These are phyloP conservation scores for Aspergillus cristatus DNA, from an alignment of 495 filamentous ascomycete species.

Conservation along the genomic window DNA sequence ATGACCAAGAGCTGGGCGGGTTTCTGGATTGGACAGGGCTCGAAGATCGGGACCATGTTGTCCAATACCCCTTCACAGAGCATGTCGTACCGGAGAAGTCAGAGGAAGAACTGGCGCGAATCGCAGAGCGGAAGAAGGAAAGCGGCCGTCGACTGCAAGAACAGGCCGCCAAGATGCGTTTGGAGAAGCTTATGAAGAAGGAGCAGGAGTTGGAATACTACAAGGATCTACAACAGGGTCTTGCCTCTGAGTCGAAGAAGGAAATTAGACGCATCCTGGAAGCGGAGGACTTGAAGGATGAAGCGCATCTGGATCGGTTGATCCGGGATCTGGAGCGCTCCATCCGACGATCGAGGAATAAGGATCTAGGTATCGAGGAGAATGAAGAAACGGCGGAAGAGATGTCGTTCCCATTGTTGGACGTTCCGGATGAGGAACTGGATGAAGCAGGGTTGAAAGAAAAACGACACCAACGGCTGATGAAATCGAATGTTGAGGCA, in stretches of 20 bases:
- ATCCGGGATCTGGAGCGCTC: conserved; percentile 83
- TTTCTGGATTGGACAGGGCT: conserved; percentile 83
- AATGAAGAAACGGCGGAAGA: conserved; percentile 65
- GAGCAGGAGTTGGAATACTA: conserved; percentile 94
- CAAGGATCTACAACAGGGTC: conserved; percentile 61
- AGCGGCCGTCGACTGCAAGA: conserved; percentile 86
- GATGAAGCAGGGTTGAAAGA: conserved; percentile 84
- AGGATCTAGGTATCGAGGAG: conserved; percentile 79
- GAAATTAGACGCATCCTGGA: conserved; percentile 79
- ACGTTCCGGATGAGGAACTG: conserved; percentile 82
- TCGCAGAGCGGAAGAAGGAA: conserved; percentile 88
- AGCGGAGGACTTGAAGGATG: conserved; percentile 83
- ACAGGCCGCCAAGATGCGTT: conserved; percentile 90
- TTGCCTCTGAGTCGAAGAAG: conserved; percentile 72
- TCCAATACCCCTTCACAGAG: conserved; percentile 91
- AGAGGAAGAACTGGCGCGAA: conserved; percentile 79
- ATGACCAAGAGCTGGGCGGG: conserved; percentile 59
- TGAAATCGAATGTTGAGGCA: conserved; percentile 92
- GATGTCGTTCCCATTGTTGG: conserved; percentile 78
- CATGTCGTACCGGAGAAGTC: conserved; percentile 80
- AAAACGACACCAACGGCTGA: conserved; percentile 82
- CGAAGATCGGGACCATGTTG: conserved; percentile 76
- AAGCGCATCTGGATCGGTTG: conserved; percentile 65
- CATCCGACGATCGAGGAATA: conserved; percentile 80
- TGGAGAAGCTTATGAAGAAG: conserved; percentile 90